A percentile compares a stretch with the other conserved stretches of the same genome.
Conservation (phyloP, 2,329 filamentous ascomycete species). For the Exophiala lecanii-corni region DNA sequence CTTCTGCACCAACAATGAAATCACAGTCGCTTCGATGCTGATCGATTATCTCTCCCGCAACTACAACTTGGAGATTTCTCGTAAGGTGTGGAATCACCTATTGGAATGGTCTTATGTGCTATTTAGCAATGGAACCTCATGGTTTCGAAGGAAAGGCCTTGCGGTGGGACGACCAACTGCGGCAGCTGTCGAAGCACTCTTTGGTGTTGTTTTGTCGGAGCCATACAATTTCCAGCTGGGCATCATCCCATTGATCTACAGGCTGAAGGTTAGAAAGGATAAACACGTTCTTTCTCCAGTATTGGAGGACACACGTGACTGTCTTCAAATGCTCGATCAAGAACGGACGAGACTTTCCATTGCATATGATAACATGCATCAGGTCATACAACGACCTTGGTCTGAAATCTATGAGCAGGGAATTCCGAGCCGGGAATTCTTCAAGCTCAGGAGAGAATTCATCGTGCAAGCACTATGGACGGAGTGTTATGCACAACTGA, state of each 20-base stretch:
- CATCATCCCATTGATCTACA: conserved; percentile 36
- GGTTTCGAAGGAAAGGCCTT: conserved; percentile 31
- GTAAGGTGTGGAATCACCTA: conserved; percentile 60
- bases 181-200: conserved; percentile 51
- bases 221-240: conserved; percentile 55
- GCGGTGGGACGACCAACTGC: conserved; percentile 37
- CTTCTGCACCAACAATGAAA: conserved; percentile 62
- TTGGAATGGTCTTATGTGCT: conserved; percentile 64
- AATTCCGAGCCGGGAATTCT: conserved; percentile 16
- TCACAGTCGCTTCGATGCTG: conserved; percentile 54
- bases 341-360: conserved; percentile 13
- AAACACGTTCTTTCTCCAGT: conserved; percentile 6
- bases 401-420: conserved; percentile 12
- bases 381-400: conserved; percentile 2
- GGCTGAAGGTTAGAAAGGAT: conserved; percentile 8
- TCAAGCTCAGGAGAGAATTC: conserved; percentile 20
- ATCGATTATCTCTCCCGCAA: conserved; percentile 59
- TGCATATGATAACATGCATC: conserved; percentile 16
- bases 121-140: conserved; percentile 36
- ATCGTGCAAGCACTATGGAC: conserved; percentile 14
- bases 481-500: conserved; percentile 20
- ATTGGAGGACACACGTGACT: conserved; percentile 14
- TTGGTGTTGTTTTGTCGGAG: conserved; percentile 54
- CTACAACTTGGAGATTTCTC: conserved; percentile 56
- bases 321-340: conserved; percentile 16